Percentiles rank a stretch among this genome's conserved stretches.
These are phyloP conservation scores for Colletotrichum coccodes DNA, from an alignment of 2,329 filamentous ascomycete species.

Conservation along the genomic window DNA sequence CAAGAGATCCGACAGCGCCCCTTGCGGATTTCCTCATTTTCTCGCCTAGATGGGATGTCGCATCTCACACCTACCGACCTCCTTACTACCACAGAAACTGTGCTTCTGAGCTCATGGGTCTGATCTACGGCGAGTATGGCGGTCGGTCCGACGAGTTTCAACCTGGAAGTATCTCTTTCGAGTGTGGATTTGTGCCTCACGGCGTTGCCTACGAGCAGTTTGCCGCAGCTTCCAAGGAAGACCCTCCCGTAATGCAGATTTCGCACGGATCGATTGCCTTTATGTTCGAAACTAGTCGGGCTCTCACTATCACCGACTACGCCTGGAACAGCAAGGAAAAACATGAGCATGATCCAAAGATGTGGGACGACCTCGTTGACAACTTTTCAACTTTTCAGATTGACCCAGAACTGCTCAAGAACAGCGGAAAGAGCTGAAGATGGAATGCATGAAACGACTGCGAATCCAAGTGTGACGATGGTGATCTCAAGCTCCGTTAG, in stretches of 20 bases:
- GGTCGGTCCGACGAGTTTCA: constrained; percentile 52
- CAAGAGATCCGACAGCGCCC: constrained; percentile 62
- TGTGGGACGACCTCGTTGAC: constrained; percentile 65
- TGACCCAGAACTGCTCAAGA: neutral
- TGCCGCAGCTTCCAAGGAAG: constrained; percentile 57
- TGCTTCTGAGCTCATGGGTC: constrained; percentile 66
- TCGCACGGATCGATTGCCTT: constrained; percentile 58
- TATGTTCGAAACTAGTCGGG: constrained; percentile 62
- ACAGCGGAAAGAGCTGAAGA: neutral
- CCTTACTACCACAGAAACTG: constrained; percentile 74
- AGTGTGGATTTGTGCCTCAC: constrained; percentile 57
- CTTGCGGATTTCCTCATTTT: constrained; percentile 75
- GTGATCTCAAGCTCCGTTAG: too few species aligned
- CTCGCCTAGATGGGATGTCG: constrained; percentile 72
- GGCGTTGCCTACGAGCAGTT: constrained; percentile 57
- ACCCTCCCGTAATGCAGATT: constrained; percentile 55
- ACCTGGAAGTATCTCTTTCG: constrained; percentile 55
- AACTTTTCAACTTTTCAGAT: constrained; percentile 52
- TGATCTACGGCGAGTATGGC: constrained; percentile 50
- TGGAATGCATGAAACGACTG: too few species aligned
- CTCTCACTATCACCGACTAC: constrained; percentile 68
- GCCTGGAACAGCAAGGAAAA: constrained; percentile 52
- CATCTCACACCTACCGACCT: constrained; percentile 69
- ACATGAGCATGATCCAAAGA: constrained; percentile 57
- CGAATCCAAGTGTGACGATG: too few species aligned